phyloP scores from a whole-genome alignment of 202 grass and related monocot genomes.

The Schoenoplectus tabernaemontani region DNA sequence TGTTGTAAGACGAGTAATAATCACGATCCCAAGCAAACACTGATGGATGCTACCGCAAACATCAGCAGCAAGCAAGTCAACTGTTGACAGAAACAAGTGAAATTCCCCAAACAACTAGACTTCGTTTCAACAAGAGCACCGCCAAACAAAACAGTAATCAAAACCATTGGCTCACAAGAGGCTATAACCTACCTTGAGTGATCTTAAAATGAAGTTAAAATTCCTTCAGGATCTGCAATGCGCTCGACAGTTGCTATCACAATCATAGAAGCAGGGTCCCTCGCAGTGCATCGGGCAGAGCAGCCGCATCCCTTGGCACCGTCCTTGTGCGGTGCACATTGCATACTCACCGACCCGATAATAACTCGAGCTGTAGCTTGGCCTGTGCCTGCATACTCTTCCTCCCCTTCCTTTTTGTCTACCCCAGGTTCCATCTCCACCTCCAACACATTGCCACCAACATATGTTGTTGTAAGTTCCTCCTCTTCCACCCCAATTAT shows the following conservation, averaged over 20 bases:
- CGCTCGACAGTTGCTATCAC: constrained; percentile 64
- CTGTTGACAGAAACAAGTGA: not conserved
- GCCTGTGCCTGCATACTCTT: constrained; percentile 1
- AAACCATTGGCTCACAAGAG: not conserved
- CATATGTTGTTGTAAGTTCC: constrained; percentile 33
- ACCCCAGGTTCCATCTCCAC: not conserved
- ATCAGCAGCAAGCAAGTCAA: not conserved
- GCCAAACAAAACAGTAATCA: not conserved
- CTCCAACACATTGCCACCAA: constrained; percentile 27
- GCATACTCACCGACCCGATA: constrained; percentile 76
- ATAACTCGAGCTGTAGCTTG: constrained; percentile 67
- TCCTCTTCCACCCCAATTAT: constrained; percentile 19
- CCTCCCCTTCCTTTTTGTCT: not conserved
- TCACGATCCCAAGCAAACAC: not conserved
- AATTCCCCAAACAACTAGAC: not conserved
- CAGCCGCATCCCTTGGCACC: constrained; percentile 59
- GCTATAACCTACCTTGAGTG: too few species aligned
- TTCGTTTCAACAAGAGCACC: not conserved
- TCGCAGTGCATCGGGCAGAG: constrained; percentile 83
- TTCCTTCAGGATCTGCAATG: constrained; percentile 59
- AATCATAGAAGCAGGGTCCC: constrained; percentile 87
- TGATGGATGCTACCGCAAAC: not conserved
- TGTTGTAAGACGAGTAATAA: too few species aligned
- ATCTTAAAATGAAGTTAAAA: not conserved
- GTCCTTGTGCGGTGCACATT: constrained; percentile 44